Evolutionary conservation across 1,284 basidiomycete genomes (phyloP).

Genomic region (Puccinia polysora): DNA sequence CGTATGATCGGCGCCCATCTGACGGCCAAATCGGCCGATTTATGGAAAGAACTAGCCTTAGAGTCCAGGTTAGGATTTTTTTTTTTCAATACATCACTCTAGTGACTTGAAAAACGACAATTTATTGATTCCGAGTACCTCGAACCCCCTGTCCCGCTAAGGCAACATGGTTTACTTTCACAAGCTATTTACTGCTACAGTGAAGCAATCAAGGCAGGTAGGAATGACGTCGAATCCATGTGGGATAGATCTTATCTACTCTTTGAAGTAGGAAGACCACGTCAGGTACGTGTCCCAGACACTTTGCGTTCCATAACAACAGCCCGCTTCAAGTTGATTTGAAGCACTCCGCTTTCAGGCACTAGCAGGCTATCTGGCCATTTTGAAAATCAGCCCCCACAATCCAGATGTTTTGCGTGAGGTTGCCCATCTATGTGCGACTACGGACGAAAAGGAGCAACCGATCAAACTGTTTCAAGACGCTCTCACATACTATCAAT

Average conservation of each 20-base stretch:
- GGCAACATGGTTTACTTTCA: constrained; percentile 66
- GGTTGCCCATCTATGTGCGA: constrained; percentile 71
- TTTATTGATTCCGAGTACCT: too few species aligned
- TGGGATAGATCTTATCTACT: constrained; percentile 86
- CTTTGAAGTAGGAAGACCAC: constrained; percentile 67
- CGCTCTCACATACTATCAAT: constrained; percentile 58
- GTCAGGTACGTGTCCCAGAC: constrained; percentile 65
- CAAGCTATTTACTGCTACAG: constrained; percentile 89
- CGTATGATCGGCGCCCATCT: constrained; percentile 87
- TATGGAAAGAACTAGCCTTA: constrained; percentile 74
- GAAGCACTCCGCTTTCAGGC: too few species aligned
- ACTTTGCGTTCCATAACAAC: too few species aligned
- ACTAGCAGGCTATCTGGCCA: constrained; percentile 26
- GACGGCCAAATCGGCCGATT: constrained; percentile 65
- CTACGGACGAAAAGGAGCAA: constrained; percentile 62
- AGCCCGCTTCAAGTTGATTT: too few species aligned
- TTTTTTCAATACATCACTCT: constrained; percentile 14
- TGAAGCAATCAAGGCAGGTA: constrained; percentile 74
- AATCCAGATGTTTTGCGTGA: constrained; percentile 75
- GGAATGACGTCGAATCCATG: constrained; percentile 73
- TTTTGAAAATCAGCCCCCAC: constrained; percentile 54
- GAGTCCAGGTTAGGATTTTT: constrained; percentile 61
- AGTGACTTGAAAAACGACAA: neutral
- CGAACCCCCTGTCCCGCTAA: constrained; percentile 50
- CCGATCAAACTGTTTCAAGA: constrained; percentile 66